A percentile compares a stretch with the other conserved stretches of the same genome.
Conservation (phyloP, 1,284 basidiomycete species). For the Puccinia hordei region DNA sequence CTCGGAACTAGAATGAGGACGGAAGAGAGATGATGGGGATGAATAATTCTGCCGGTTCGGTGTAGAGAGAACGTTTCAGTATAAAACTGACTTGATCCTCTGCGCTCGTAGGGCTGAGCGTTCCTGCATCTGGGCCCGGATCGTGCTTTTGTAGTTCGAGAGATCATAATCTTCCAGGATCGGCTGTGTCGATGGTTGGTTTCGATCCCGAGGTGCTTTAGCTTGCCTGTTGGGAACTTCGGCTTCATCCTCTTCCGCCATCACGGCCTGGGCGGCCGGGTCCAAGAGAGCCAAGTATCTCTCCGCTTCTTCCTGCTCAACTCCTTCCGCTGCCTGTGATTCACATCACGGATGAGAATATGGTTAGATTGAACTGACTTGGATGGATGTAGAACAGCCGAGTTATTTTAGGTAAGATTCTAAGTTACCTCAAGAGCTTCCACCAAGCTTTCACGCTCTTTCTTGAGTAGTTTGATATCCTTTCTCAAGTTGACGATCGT, state of each 20-base stretch:
- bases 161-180: conserved; percentile 34
- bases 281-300: conserved; percentile 43
- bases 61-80: not conserved
- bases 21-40: not conserved
- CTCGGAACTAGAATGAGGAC: conserved; percentile 8
- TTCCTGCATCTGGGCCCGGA: conserved; percentile 43
- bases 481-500: conserved; percentile 23
- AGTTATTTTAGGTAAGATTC: not conserved
- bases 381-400: no score
- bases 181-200: not conserved
- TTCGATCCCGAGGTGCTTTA: not conserved
- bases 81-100: conserved; percentile 41
- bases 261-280: conserved; percentile 26
- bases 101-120: conserved; percentile 40
- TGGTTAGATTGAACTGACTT: not conserved
- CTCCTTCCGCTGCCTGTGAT: conserved; percentile 41
- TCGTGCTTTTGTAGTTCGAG: conserved; percentile 14
- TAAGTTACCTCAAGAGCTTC: conserved; percentile 35
- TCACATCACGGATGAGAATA: not conserved
- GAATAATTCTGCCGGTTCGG: not conserved
- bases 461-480: conserved; percentile 39
- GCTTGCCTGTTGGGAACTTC: not conserved
- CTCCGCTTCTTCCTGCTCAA: conserved; percentile 46
- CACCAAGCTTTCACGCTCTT: conserved; percentile 46
- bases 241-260: conserved; percentile 15